Evolutionary conservation across 2,329 filamentous ascomycete species (phyloP).

Genomic region (Cercospora sesami): DNA sequence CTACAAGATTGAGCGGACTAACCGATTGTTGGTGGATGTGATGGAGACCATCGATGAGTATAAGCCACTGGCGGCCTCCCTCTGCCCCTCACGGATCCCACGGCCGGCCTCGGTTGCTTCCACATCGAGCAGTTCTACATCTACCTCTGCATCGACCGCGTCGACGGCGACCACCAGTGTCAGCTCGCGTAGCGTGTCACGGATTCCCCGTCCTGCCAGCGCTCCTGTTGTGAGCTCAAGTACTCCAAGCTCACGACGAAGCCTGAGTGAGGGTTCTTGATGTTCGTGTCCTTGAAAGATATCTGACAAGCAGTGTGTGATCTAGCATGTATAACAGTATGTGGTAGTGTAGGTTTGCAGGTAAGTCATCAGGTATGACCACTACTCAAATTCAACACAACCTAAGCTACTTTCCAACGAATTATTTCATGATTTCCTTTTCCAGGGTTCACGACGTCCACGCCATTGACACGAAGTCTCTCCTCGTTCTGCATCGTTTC

Average conservation of each 20-base stretch:
- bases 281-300: not conserved
- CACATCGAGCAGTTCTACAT: not conserved
- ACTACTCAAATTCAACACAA: not conserved
- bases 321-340: not conserved
- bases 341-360: not conserved
- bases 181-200: not conserved
- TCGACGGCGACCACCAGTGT: not conserved
- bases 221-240: not conserved
- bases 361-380: not conserved
- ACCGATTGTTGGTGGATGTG: constrained; percentile 15
- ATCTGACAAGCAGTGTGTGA: not conserved
- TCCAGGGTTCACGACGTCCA: not conserved
- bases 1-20: not conserved
- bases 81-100: constrained; percentile 1
- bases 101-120: not conserved
- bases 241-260: not conserved
- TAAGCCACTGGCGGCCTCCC: not conserved
- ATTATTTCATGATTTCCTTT: not conserved
- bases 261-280: not conserved
- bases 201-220: not conserved
- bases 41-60: constrained; percentile 13
- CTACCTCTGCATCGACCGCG: not conserved
- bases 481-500: not conserved
- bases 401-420: not conserved
- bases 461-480: not conserved